Evolutionary conservation across 148 eudicot genomes (phyloP), one percentile per base, ranked within the genome.

Genomic region (Heliamphora exappendiculata): DNA sequence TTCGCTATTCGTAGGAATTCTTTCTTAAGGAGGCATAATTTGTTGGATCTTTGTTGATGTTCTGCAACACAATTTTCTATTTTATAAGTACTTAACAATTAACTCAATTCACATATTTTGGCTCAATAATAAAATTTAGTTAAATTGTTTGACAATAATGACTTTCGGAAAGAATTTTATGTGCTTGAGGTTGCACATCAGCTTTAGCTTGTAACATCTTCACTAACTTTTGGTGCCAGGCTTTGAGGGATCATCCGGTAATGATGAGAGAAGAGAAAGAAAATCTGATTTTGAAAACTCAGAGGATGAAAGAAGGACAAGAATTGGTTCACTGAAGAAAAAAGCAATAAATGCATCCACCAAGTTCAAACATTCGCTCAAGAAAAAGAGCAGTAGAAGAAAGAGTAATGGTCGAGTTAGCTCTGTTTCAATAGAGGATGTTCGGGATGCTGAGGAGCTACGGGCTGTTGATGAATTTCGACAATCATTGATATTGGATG

Each of bases 241-340:
- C 80, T 91, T 93, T 82, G 98, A 93, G 80, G 98, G 98, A 53
- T 83, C 85, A 65, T 89, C 96, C 49, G 92, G 88, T 22, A 80
- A 81, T 65, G 98, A 93, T 67, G 98, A 91, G 82, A 91, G 86
- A 81, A 88, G 90, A 82, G 98, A 93, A 77, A 89, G 98, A 84
- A 93, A 86, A 82, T 93, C 98, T 75, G 98, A 93, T 84, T 91
- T 88, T 82, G 98, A 93, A 67, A 89, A 87, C 74, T 90, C 97
- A 24, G 98, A 93, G 87, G 98, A 93, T 81, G 98, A 93, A 78
- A 91, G 96, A 70, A 91, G 89, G 87, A 89, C 98, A 12, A 89
- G 86, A 75, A 91, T 90, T 80, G 88, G 98, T 82, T 81, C 93
- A 22, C 70, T 93, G 80, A 93, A 93, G 81, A 93, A 90, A 90